Percentiles rank a stretch among this genome's conserved stretches.
Conservation (phyloP, 192 early-diverging fungal genomes). For the Backusella sp. region DNA sequence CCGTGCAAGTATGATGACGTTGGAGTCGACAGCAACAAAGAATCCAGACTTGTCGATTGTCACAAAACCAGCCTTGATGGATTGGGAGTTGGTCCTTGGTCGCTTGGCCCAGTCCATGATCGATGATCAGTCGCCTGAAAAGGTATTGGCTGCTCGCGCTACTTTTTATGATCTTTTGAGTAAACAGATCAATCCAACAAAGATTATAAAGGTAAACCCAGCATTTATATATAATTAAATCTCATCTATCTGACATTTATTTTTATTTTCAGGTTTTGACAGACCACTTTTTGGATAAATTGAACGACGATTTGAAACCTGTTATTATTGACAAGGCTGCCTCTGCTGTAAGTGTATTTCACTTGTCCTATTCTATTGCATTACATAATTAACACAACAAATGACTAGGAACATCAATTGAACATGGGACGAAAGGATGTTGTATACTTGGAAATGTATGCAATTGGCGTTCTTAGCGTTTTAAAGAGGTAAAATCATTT, state of each 20-base stretch:
- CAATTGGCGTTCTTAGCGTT: slow-evolving; percentile 86
- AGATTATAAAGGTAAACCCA: slow-evolving; percentile 69
- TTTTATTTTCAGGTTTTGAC: slow-evolving; percentile 54
- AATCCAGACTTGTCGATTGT: slow-evolving; percentile 43
- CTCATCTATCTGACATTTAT: too few relatives aligned
- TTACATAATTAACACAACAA: neutral
- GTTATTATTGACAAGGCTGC: slow-evolving; percentile 76
- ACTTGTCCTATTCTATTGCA: neutral
- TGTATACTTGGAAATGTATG: slow-evolving; percentile 94
- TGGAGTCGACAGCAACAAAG: slow-evolving; percentile 78
- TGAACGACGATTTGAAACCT: slow-evolving; percentile 67
- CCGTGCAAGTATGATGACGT: slow-evolving; percentile 85
- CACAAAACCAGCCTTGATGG: slow-evolving; percentile 67
- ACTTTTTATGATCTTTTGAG: slow-evolving; percentile 85
- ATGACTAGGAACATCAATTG: slow-evolving; percentile 74
- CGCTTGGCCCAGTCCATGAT: slow-evolving; percentile 69
- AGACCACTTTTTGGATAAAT: slow-evolving; percentile 64
- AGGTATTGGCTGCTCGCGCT: slow-evolving; percentile 68
- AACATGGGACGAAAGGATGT: slow-evolving; percentile 86
- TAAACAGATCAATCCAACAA: slow-evolving; percentile 85
- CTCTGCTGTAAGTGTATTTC: slow-evolving; percentile 52
- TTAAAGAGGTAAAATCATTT: slow-evolving; percentile 69
- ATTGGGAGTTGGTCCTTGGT: slow-evolving; percentile 86
- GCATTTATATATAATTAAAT: too few relatives aligned
- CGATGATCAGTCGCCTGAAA: slow-evolving; percentile 72